A percentile compares a stretch with the other conserved stretches of the same genome.
phyloP scores from a whole-genome alignment of 352 stramenopile genomes.

The Hyaloperonospora brassicae region DNA sequence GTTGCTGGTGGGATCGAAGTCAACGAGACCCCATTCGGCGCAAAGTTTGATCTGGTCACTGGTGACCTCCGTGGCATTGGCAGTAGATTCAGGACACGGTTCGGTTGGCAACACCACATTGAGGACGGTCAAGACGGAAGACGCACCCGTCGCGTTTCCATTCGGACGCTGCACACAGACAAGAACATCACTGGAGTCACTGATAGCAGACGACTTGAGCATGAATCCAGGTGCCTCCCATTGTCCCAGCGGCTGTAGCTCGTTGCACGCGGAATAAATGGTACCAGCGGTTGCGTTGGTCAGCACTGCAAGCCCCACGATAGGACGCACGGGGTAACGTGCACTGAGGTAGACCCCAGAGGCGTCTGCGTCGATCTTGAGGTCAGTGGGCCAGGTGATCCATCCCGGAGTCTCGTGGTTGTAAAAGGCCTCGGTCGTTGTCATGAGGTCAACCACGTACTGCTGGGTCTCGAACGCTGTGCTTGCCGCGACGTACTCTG shows the following conservation, averaged over 20 bases:
- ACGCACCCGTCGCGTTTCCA: conserved; percentile 10
- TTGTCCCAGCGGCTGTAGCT: conserved; percentile 14
- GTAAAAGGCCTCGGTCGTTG: conserved; percentile 35
- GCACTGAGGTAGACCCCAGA: conserved; percentile 30
- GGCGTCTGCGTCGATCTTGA: conserved; percentile 15
- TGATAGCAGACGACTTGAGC: conserved; percentile 19
- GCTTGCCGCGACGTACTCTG: conserved; percentile 13
- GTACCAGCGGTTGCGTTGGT: conserved; percentile 14
- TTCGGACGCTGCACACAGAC: conserved; percentile 24
- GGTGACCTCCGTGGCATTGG: conserved; percentile 20
- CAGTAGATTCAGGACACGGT: conserved; percentile 7
- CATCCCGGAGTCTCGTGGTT: conserved; percentile 37
- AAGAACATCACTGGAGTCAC: conserved; percentile 17
- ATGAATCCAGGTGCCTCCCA: conserved; percentile 21
- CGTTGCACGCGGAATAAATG: conserved; percentile 20
- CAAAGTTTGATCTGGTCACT: conserved; percentile 22
- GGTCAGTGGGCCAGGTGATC: conserved; percentile 28
- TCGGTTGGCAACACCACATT: conserved; percentile 15
- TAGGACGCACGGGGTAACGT: conserved; percentile 28
- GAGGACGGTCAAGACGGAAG: conserved; percentile 21
- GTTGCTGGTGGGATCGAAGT: conserved; percentile 11
- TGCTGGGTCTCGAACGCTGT: conserved; percentile 19
- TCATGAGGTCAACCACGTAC: conserved; percentile 42
- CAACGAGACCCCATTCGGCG: conserved; percentile 17
- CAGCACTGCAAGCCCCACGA: conserved; percentile 30